Evolutionary conservation across 208 protist genomes (phyloP).

Genomic region (Entamoeba invadens): DNA sequence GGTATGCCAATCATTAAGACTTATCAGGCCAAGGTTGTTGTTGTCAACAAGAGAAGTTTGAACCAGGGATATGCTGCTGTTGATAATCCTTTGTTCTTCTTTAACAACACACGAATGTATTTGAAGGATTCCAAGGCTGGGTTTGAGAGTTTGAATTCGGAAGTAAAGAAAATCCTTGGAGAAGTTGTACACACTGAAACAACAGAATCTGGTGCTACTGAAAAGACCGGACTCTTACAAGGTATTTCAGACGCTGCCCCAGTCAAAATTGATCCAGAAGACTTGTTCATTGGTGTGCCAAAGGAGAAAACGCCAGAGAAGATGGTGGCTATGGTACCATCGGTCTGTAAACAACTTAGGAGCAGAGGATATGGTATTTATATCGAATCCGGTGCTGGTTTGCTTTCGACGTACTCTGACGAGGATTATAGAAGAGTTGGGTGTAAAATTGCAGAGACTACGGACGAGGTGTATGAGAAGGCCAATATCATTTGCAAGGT

Average conservation of each 20-base stretch:
- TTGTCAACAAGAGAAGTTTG: conserved; percentile 65
- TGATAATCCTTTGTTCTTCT: conserved; percentile 64
- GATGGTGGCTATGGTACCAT: conserved; percentile 18
- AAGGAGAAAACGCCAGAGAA: conserved; percentile 12
- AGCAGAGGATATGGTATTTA: conserved; percentile 22
- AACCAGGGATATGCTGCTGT: conserved; percentile 50
- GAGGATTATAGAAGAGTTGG: conserved; percentile 15
- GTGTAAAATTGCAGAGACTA: background rate
- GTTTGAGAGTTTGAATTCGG: conserved; percentile 35
- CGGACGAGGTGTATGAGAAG: conserved; percentile 7
- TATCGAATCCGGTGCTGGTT: conserved; percentile 16
- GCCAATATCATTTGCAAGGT: conserved; percentile 27
- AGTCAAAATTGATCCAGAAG: background rate
- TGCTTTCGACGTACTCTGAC: conserved; percentile 13
- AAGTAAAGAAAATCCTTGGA: background rate
- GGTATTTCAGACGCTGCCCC: conserved; percentile 12
- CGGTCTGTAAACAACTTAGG: conserved; percentile 6
- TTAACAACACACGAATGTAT: conserved; percentile 59
- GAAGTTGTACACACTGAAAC: background rate
- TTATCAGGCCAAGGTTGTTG: conserved; percentile 53
- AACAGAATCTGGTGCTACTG: background rate
- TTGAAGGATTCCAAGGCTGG: conserved; percentile 59
- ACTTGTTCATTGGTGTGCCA: conserved; percentile 28
- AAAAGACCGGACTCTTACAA: background rate
- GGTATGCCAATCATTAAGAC: conserved; percentile 67